These are phyloP conservation scores for Tetratostichococcus sp. DNA, from an alignment of 139 green algal genomes.

Conservation along the genomic window DNA sequence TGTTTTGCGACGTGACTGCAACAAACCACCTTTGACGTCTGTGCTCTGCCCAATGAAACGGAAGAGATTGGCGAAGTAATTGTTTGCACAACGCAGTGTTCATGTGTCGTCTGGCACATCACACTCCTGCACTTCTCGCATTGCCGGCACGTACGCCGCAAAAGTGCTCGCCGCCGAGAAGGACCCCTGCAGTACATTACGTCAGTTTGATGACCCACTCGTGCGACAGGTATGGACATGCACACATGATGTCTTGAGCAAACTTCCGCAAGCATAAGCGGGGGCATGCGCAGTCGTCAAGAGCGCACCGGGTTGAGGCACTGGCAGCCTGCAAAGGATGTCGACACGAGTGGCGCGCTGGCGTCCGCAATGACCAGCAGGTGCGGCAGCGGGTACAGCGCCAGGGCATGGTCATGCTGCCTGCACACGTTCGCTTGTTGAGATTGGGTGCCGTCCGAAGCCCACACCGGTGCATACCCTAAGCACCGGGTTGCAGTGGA, in stretches of 20 bases:
- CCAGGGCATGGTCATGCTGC: constrained; percentile 76
- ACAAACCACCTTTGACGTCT: no score
- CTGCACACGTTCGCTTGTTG: constrained; percentile 44
- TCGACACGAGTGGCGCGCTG: constrained; percentile 28
- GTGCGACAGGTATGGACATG: no score
- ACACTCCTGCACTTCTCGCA: constrained; percentile 45
- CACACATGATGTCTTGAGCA: no score
- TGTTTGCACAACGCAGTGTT: background rate
- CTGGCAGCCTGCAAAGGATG: constrained; percentile 50
- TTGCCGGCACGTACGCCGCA: constrained; percentile 51
- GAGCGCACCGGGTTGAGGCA: constrained; percentile 68
- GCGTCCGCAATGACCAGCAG: constrained; percentile 74
- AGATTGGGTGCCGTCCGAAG: no score
- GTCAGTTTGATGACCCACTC: background rate
- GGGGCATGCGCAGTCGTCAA: background rate
- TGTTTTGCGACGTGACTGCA: no score
- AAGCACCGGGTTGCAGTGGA: no score
- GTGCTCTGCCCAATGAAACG: no score
- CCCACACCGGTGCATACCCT: no score
- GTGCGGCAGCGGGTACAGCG: constrained; percentile 82
- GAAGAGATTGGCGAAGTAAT: no score
- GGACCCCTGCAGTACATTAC: constrained; percentile 49
- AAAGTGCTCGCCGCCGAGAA: constrained; percentile 57
- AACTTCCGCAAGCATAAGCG: no score
- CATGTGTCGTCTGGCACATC: constrained; percentile 22